Evolutionary conservation across 768 basidiomycete genomes (phyloP).

Genomic region (Leccinellum rugosiceps): DNA sequence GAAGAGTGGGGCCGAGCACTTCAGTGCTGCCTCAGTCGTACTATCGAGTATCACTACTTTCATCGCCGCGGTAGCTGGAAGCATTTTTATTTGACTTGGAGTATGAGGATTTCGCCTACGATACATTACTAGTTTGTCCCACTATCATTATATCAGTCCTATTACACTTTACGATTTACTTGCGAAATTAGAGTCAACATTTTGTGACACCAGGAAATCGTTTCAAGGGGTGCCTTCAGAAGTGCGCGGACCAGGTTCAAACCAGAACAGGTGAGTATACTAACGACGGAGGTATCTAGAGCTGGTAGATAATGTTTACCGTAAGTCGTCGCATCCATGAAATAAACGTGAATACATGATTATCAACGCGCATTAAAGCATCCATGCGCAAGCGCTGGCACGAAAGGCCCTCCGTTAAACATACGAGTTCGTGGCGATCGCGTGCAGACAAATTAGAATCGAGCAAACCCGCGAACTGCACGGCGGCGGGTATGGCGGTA

Average conservation of each 20-base stretch:
- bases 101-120: neutral
- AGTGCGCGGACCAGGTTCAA: neutral
- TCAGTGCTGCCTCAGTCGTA: constrained; percentile 17
- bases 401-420: neutral
- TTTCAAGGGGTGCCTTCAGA: neutral
- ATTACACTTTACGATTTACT: constrained; percentile 5
- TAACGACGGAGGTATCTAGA: neutral
- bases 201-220: neutral
- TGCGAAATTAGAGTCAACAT: neutral
- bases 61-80: constrained; percentile 22
- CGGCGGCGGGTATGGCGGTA: neutral
- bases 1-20: constrained; percentile 32
- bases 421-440: neutral
- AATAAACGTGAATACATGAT: constrained; percentile 15
- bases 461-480: neutral
- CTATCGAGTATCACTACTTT: constrained; percentile 23
- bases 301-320: constrained; percentile 9
- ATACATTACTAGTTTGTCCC: constrained; percentile 8
- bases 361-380: constrained; percentile 1
- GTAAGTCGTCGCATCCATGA: constrained; percentile 1
- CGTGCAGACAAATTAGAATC: constrained; percentile 1
- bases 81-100: constrained; percentile 19
- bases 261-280: neutral
- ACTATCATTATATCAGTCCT: neutral
- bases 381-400: neutral